phyloP scores from a whole-genome alignment of 2,329 filamentous ascomycete genomes.

The Chaetomiaceae sp. region DNA sequence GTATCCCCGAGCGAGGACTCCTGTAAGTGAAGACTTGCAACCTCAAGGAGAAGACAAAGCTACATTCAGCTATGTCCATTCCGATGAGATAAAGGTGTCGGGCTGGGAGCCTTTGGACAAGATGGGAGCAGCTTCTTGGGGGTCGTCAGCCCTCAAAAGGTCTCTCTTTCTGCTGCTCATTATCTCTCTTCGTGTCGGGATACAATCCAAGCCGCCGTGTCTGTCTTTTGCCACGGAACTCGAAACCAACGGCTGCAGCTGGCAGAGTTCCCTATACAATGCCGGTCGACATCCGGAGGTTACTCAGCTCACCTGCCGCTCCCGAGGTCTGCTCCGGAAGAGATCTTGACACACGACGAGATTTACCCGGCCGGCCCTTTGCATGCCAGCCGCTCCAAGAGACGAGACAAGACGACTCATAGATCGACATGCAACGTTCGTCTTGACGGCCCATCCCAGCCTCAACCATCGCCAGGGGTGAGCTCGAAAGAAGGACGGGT shows the following conservation, averaged over 20 bases:
- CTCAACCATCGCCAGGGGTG: background rate
- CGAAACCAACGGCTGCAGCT: constrained; percentile 16
- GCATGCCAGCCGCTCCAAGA: constrained; percentile 23
- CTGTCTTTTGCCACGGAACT: constrained; percentile 6
- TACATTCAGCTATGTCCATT: background rate
- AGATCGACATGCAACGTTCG: constrained; percentile 24
- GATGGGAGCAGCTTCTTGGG: background rate
- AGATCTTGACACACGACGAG: constrained; percentile 29
- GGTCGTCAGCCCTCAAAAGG: background rate
- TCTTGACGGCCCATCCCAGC: constrained; percentile 9
- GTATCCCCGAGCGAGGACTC: background rate
- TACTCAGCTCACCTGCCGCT: constrained; percentile 14
- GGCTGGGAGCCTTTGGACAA: too few relatives aligned
- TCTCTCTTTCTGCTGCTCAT: background rate
- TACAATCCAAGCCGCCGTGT: background rate
- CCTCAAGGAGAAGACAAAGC: background rate
- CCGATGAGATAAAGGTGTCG: background rate
- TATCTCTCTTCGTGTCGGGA: background rate
- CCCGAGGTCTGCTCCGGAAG: constrained; percentile 22
- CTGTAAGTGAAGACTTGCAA: too few relatives aligned
- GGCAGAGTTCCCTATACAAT: constrained; percentile 12
- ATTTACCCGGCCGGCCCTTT: constrained; percentile 29
- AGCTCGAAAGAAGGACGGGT: constrained; percentile 3
- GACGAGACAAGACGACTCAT: constrained; percentile 25
- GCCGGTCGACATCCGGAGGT: constrained; percentile 18